Conservation (phyloP, 352 stramenopile genomes). For the Pythium aquatile region DNA sequence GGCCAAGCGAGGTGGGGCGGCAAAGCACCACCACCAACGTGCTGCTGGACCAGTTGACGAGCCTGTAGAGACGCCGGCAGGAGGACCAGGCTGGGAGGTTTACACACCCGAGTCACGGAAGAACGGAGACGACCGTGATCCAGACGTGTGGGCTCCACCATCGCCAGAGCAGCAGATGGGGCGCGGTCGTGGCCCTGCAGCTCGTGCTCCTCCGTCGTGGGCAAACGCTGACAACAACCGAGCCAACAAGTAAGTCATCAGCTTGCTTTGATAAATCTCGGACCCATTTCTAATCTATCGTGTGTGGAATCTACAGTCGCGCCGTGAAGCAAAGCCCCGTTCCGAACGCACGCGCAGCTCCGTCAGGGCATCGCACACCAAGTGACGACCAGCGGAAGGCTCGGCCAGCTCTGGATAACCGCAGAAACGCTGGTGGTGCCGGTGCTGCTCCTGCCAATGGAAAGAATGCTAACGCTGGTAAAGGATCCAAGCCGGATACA, state of each 20-base stretch:
- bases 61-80: conserved; percentile 14
- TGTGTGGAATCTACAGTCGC: conserved; percentile 27
- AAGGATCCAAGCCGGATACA: conserved; percentile 23
- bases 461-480: conserved; percentile 27
- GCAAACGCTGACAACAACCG: conserved; percentile 47
- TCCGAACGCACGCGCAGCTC: conserved; percentile 13
- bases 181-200: conserved; percentile 18
- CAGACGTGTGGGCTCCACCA: conserved; percentile 72
- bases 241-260: conserved; percentile 26
- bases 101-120: conserved; percentile 38
- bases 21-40: conserved; percentile 30
- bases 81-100: conserved; percentile 50
- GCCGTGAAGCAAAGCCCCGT: conserved; percentile 32
- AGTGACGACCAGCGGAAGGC: conserved; percentile 53
- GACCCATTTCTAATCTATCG: background rate
- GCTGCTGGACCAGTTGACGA: conserved; percentile 26
- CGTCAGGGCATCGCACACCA: conserved; percentile 52
- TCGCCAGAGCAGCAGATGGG: conserved; percentile 53
- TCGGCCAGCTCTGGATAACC: conserved; percentile 31
- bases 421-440: conserved; percentile 17
- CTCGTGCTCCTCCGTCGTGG: conserved; percentile 47
- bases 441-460: conserved; percentile 12
- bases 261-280: conserved; percentile 7
- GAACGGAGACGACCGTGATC: conserved; percentile 40
- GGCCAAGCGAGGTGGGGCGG: conserved; percentile 12